phyloP scores from a whole-genome alignment of 345 rosid genomes.

The Eucalyptus regnans region DNA sequence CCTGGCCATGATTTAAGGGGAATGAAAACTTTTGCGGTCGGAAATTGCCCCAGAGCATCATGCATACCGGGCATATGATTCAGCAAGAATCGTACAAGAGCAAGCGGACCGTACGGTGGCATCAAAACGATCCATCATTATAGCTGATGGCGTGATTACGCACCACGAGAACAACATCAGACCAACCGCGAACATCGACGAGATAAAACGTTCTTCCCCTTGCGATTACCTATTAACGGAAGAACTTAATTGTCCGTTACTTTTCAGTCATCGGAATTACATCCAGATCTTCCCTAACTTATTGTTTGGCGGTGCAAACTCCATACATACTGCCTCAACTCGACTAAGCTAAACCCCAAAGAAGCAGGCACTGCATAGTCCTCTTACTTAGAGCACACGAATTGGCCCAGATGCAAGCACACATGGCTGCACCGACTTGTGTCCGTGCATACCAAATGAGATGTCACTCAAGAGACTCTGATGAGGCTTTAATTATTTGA shows the following conservation, averaged over 20 bases:
- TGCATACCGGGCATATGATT: neutral
- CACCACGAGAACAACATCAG: neutral
- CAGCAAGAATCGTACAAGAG: neutral
- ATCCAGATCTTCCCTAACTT: neutral
- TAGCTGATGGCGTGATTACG: neutral
- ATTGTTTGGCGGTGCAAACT: neutral
- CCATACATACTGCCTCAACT: neutral
- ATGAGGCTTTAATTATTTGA: neutral
- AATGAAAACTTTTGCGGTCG: neutral
- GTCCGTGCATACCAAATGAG: neutral
- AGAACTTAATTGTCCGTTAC: neutral
- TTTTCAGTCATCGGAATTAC: neutral
- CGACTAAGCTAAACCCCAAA: neutral
- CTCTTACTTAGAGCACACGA: neutral
- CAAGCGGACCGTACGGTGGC: neutral
- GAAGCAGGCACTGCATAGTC: neutral
- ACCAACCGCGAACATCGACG: neutral
- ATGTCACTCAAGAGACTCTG: neutral
- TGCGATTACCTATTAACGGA: neutral
- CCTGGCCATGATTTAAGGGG: slow-evolving; percentile 13
- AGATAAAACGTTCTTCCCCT: neutral
- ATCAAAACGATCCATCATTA: neutral
- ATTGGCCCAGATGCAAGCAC: neutral
- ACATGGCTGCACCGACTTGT: neutral
- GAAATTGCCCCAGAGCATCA: neutral